A percentile compares a stretch with the other conserved stretches of the same genome.
phyloP scores from a whole-genome alignment of 257 asterid genomes.

The Nemophila menziesii region DNA sequence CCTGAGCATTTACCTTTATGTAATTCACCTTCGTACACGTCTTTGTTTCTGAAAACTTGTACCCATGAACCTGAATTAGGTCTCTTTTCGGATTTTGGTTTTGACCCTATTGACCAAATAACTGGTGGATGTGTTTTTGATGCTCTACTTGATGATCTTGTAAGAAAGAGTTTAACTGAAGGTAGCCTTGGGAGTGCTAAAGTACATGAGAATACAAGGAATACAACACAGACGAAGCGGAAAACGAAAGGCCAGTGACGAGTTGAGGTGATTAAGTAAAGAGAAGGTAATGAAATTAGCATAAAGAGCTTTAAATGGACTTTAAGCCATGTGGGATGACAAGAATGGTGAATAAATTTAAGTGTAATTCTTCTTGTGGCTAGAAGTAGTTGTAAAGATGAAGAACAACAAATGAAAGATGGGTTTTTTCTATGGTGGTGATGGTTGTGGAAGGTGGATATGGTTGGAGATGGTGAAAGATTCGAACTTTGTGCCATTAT shows the following conservation, averaged over 20 bases:
- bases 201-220: constrained; percentile 20
- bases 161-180: constrained; percentile 22
- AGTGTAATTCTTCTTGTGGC: constrained; percentile 32
- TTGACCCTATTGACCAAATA: constrained; percentile 39
- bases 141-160: constrained; percentile 14
- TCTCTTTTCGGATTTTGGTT: constrained; percentile 21
- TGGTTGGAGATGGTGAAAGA: constrained; percentile 22
- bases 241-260: constrained; percentile 18
- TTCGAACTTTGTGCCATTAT: constrained; percentile 25
- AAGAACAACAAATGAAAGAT: constrained; percentile 21
- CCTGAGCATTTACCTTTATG: constrained; percentile 38
- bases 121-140: constrained; percentile 20
- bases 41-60: constrained; percentile 34
- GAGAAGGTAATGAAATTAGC: constrained; percentile 20
- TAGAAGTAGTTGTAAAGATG: constrained; percentile 20
- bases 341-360: constrained; percentile 24
- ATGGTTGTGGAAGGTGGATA: constrained; percentile 13
- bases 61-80: constrained; percentile 34
- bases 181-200: constrained; percentile 24
- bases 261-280: constrained; percentile 22
- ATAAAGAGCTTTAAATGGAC: constrained; percentile 28
- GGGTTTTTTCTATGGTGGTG: neutral
- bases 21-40: constrained; percentile 39
- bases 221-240: constrained; percentile 17
- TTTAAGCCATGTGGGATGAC: constrained; percentile 25